A percentile compares a stretch with the other conserved stretches of the same genome.
Evolutionary conservation across 2,329 filamentous ascomycete genomes (phyloP).

Genomic region (Mycogone perniciosa): DNA sequence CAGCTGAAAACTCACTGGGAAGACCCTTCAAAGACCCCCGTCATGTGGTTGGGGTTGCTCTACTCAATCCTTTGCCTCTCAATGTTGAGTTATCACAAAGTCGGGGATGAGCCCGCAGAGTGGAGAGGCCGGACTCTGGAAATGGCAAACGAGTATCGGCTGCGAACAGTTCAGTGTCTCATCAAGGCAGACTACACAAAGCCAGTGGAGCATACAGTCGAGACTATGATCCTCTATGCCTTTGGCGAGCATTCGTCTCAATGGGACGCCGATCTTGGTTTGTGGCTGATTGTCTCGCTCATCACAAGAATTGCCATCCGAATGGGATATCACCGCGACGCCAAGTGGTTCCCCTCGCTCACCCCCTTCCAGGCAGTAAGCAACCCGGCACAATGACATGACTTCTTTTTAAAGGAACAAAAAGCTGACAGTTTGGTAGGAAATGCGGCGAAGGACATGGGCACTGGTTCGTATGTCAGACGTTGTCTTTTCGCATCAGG

Average conservation of each 20-base stretch:
- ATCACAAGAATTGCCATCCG: constrained; percentile 55
- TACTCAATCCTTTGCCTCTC: constrained; percentile 72
- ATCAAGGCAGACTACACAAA: constrained; percentile 71
- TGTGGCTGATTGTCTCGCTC: constrained; percentile 53
- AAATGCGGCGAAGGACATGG: constrained; percentile 67
- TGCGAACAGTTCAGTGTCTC: constrained; percentile 71
- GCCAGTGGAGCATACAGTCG: constrained; percentile 67
- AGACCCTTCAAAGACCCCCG: constrained; percentile 62
- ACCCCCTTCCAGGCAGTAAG: constrained; percentile 64
- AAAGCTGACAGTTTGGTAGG: constrained; percentile 31
- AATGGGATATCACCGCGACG: constrained; percentile 74
- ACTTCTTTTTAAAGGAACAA: background rate
- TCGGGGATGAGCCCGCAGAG: constrained; percentile 72
- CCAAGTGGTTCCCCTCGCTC: constrained; percentile 65
- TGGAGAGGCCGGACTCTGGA: constrained; percentile 62
- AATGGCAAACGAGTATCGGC: constrained; percentile 57
- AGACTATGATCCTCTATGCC: constrained; percentile 69
- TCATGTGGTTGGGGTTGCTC: constrained; percentile 73
- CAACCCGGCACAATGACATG: constrained; percentile 3
- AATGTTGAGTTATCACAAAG: constrained; percentile 71
- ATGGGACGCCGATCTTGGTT: constrained; percentile 65
- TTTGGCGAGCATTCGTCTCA: constrained; percentile 69
- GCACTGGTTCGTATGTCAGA: constrained; percentile 67
- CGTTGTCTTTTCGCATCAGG: constrained; percentile 70
- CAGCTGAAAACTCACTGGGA: constrained; percentile 62